Percentiles rank a stretch among this genome's conserved stretches.
Evolutionary conservation across 208 protist species (phyloP).

Genomic region (Crithidia bombi): DNA sequence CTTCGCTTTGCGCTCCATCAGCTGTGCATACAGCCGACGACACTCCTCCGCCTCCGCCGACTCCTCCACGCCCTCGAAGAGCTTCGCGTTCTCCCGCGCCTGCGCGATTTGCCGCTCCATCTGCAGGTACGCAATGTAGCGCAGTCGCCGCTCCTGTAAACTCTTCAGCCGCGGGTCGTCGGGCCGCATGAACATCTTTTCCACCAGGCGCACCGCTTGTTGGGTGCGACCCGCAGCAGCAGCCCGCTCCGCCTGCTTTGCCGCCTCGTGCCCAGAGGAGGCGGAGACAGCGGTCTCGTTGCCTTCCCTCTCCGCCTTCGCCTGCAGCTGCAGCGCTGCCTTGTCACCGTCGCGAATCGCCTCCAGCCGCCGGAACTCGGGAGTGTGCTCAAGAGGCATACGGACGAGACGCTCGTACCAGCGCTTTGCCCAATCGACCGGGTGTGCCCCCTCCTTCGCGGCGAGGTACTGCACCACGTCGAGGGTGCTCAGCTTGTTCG

Average conservation of each 20-base stretch:
- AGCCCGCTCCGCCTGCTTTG: constrained; percentile 30
- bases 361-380: constrained; percentile 73
- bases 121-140: constrained; percentile 84
- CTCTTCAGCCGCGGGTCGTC: constrained; percentile 67
- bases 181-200: constrained; percentile 85
- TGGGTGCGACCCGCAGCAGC: constrained; percentile 47
- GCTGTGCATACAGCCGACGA: constrained; percentile 50
- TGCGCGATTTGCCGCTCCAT: constrained; percentile 85
- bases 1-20: constrained; percentile 44
- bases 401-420: constrained; percentile 88
- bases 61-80: constrained; percentile 68
- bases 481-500: constrained; percentile 59
- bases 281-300: constrained; percentile 4
- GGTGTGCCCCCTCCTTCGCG: constrained; percentile 64
- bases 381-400: constrained; percentile 69
- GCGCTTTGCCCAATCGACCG: constrained; percentile 82
- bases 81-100: constrained; percentile 69
- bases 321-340: constrained; percentile 41
- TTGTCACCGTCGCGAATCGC: constrained; percentile 55
- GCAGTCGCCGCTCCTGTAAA: constrained; percentile 77
- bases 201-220: constrained; percentile 61
- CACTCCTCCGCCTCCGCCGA: constrained; percentile 61
- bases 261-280: constrained; percentile 24
- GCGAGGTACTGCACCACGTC: constrained; percentile 89
- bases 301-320: constrained; percentile 5